Base-by-base conservation (phyloP, 108 stramenopile species). In the Cyclotella distinguenda region DNA sequence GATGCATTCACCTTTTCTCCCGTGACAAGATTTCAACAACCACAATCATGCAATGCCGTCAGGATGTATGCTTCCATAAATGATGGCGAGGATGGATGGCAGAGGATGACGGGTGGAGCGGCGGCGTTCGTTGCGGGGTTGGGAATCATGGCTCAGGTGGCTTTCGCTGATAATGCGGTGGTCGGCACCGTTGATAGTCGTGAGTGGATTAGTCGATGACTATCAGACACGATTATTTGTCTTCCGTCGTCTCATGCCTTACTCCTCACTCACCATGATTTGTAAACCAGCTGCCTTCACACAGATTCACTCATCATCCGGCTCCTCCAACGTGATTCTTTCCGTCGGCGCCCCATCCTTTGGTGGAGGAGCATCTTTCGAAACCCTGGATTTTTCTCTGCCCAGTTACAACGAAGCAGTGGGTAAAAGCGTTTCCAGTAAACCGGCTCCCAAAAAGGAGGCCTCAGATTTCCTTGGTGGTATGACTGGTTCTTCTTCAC, bases 381-480 rank as follows among this genome's bases (percentile, higher is more conserved):
- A 86, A 23, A 86, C 80, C 16, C 70, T 92, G 53, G 90, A 92
- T 42, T 92, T 92, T 61, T 84, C 83, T 2, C 48, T 92, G 58
- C 90, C 90, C 4, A 85, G 83, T 4, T 92, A 92, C 62, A 72
- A 70, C 15, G 36, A 67, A 38, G 79, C 61, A 12, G 38, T 60
- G 16, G 46, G 52, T 39, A 48, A 59, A 18, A 36, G 49, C 40
- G 36, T 49, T 22, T 18, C 48, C 66, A 51, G 56, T 42, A 30
- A 19, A 21, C 35, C 62, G 26, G 66, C 64, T 58, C 48, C 73
- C 36, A 49, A 70, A 50, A 65, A 33, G 9, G 74, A 66, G 11
- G 80, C 60, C 15, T 72, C 68, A 53, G 43, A 68, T 39, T 80
- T 40, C 64, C 74, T 47, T 58, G 51, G 23, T 63, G 70, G 28